These are phyloP conservation scores for Corynespora cassiicola DNA, from an alignment of 2,329 filamentous ascomycete genomes.

Conservation along the genomic window DNA sequence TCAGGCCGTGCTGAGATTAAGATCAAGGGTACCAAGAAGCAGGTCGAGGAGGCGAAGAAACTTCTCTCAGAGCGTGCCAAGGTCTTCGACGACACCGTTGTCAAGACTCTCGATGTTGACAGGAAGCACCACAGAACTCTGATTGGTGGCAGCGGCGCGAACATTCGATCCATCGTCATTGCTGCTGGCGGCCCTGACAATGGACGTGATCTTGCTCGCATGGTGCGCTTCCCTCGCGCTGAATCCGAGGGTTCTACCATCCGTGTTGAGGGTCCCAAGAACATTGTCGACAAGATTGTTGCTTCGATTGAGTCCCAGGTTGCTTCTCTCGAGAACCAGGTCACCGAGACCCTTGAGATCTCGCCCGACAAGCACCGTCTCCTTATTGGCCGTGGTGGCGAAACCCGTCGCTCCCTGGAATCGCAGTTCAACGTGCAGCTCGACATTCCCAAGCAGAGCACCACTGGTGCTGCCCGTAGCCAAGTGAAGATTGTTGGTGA, in stretches of 20 bases:
- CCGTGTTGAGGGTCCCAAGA: conserved; percentile 83
- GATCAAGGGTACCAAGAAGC: conserved; percentile 89
- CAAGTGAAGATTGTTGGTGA: conserved; percentile 86
- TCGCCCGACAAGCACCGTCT: conserved; percentile 88
- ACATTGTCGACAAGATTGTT: conserved; percentile 88
- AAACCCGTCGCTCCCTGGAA: conserved; percentile 84
- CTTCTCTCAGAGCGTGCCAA: conserved; percentile 84
- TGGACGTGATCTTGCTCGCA: conserved; percentile 80
- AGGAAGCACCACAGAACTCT: conserved; percentile 90
- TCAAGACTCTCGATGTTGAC: conserved; percentile 85
- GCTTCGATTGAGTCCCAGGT: conserved; percentile 82
- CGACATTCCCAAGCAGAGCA: conserved; percentile 82
- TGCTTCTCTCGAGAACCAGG: conserved; percentile 81
- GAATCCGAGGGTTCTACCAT: conserved; percentile 84
- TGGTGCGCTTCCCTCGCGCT: conserved; percentile 92
- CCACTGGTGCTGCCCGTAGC: conserved; percentile 74
- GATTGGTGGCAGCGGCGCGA: conserved; percentile 85
- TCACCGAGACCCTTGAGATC: conserved; percentile 79
- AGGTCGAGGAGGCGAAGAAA: conserved; percentile 92
- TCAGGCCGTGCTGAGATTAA: conserved; percentile 80
- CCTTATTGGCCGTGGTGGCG: conserved; percentile 90
- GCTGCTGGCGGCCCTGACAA: conserved; percentile 91
- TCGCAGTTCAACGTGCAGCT: conserved; percentile 84
- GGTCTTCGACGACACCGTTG: conserved; percentile 88
- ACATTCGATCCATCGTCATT: conserved; percentile 84